phyloP scores from a whole-genome alignment of 1,139 yeast genomes.

The Scheffersomyces segobiensis region DNA sequence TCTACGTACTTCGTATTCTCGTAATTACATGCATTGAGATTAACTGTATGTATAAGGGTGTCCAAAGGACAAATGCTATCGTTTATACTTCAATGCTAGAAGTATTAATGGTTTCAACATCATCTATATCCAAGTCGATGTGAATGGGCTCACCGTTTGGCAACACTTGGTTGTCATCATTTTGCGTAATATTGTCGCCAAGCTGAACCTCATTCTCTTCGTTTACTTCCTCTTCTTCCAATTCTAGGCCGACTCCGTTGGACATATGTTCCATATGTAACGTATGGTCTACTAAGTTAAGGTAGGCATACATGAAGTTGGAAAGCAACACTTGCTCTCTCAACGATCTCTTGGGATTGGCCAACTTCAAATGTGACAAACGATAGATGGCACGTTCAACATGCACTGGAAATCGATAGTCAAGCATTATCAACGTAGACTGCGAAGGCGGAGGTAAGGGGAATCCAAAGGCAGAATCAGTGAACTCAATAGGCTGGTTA shows the following conservation, averaged over 20 bases:
- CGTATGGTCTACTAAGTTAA: constrained; percentile 90
- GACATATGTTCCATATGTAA: constrained; percentile 58
- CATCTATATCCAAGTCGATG: constrained; percentile 19
- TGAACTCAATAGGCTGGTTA: constrained; percentile 74
- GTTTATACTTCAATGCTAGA: constrained; percentile 1
- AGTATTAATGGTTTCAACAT: constrained; percentile 4
- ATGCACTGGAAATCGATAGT: constrained; percentile 86
- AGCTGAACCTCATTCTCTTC: constrained; percentile 7
- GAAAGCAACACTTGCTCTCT: constrained; percentile 90
- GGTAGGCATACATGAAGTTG: constrained; percentile 95
- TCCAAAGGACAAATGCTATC: not conserved
- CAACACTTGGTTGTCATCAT: constrained; percentile 11
- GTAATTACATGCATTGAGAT: not conserved
- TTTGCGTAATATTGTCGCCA: constrained; percentile 7
- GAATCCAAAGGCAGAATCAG: constrained; percentile 83
- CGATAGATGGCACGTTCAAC: constrained; percentile 95
- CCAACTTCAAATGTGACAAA: constrained; percentile 85
- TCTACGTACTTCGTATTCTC: not conserved
- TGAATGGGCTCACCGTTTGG: constrained; percentile 15
- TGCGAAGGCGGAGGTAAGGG: constrained; percentile 79
- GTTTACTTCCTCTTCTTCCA: constrained; percentile 11
- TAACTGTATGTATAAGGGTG: not conserved
- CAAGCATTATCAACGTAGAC: constrained; percentile 76
- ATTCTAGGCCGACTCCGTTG: constrained; percentile 10
- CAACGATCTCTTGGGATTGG: constrained; percentile 88